Evolutionary conservation across 2,329 filamentous ascomycete genomes (phyloP).

Genomic region (Sporothrix variecibatus): DNA sequence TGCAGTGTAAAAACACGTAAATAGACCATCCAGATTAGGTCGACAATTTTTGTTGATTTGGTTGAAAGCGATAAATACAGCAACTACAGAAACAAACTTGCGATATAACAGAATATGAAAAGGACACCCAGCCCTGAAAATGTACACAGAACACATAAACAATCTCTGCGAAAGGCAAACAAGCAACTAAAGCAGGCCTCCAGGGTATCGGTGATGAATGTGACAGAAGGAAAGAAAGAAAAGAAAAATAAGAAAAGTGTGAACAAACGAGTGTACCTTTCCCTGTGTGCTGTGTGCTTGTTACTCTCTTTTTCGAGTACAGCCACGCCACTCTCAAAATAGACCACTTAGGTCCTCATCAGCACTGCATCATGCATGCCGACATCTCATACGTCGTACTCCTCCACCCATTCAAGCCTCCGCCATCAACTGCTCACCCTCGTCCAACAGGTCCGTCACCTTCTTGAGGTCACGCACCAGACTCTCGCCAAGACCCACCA

Average conservation of each 20-base stretch:
- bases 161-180: conserved; percentile 1
- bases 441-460: conserved; percentile 85
- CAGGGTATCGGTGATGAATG: conserved; percentile 17
- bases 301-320: not conserved
- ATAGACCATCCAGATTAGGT: not conserved
- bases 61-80: not conserved
- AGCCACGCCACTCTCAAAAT: conserved; percentile 2
- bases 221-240: conserved; percentile 12
- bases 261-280: not conserved
- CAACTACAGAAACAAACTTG: not conserved
- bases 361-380: not conserved
- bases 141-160: not conserved
- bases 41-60: not conserved
- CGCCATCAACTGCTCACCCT: conserved; percentile 74
- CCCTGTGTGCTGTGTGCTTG: not conserved
- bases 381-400: not conserved
- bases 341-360: not conserved
- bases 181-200: not conserved
- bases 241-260: not conserved
- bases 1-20: not conserved
- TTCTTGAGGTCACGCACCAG: conserved; percentile 82
- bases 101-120: not conserved
- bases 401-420: not conserved
- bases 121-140: not conserved
- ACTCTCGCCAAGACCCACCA: conserved; percentile 82